Conservation (phyloP, 441 rosid genomes). For the Gossypium lobatum region DNA sequence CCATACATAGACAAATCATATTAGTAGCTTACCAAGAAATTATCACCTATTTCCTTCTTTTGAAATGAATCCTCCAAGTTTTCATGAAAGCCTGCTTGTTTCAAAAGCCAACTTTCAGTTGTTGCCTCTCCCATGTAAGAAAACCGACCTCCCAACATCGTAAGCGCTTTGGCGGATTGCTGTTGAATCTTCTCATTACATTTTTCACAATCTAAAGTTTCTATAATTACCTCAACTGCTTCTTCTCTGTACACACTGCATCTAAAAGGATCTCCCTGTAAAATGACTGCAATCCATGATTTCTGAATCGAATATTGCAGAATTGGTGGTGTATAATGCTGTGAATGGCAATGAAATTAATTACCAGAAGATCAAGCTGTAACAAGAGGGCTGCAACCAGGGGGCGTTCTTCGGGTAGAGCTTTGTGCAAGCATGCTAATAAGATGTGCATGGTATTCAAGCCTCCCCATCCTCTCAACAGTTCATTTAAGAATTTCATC, state of each 20-base stretch:
- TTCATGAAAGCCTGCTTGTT: constrained; percentile 27
- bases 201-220: constrained; percentile 33
- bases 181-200: constrained; percentile 37
- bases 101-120: constrained; percentile 37
- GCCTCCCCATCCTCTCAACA: constrained; percentile 39
- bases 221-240: constrained; percentile 47
- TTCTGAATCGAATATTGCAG: background rate
- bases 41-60: constrained; percentile 7
- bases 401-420: constrained; percentile 45
- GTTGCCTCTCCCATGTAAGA: constrained; percentile 26
- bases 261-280: constrained; percentile 49
- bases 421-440: constrained; percentile 37
- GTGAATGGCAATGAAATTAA: constrained; percentile 12
- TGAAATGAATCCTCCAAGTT: constrained; percentile 17
- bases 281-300: constrained; percentile 24
- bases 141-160: constrained; percentile 45
- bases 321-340: background rate
- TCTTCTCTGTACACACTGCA: constrained; percentile 55
- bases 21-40: constrained; percentile 27
- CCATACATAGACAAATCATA: background rate
- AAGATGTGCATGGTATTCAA: constrained; percentile 49
- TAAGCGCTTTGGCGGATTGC: constrained; percentile 45
- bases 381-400: constrained; percentile 45
- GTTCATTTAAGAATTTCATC: constrained; percentile 26
- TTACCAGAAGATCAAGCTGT: constrained; percentile 64